Conservation (phyloP, 2,329 filamentous ascomycete species). For the Atkinsonella hypoxylon region DNA sequence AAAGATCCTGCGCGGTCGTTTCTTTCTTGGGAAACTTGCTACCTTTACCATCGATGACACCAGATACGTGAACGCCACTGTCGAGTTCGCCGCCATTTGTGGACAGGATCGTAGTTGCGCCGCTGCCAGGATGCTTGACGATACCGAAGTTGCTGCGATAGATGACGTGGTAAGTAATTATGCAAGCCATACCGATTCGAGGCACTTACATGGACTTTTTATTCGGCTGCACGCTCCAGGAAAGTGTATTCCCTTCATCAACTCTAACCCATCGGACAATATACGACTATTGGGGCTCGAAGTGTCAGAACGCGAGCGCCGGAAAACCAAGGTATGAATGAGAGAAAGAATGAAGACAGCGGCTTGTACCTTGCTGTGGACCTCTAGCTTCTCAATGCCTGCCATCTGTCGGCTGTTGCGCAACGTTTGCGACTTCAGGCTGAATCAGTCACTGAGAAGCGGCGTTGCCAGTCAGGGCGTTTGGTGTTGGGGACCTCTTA, state of each 20-base stretch:
- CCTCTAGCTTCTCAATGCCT: slow-evolving; percentile 90
- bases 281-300: slow-evolving; percentile 60
- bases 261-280: slow-evolving; percentile 96
- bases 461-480: background rate
- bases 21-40: slow-evolving; percentile 44
- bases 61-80: slow-evolving; percentile 31
- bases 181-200: background rate
- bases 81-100: slow-evolving; percentile 32
- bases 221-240: slow-evolving; percentile 94
- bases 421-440: background rate
- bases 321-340: background rate
- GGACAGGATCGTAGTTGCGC: slow-evolving; percentile 34
- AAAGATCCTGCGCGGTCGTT: slow-evolving; percentile 48
- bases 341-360: background rate
- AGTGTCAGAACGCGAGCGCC: background rate
- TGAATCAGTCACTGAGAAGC: background rate
- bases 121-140: slow-evolving; percentile 85
- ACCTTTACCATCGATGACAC: slow-evolving; percentile 31
- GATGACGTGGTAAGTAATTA: slow-evolving; percentile 9
- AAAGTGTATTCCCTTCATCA: slow-evolving; percentile 80
- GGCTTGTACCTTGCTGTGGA: slow-evolving; percentile 75
- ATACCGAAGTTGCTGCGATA: slow-evolving; percentile 73
- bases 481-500: background rate
- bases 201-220: slow-evolving; percentile 74
- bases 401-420: slow-evolving; percentile 47